Percentiles rank a stretch among this genome's conserved stretches.
Conservation (phyloP, 192 early-diverging fungal species). For the Phycomyces blakesleeanus region DNA sequence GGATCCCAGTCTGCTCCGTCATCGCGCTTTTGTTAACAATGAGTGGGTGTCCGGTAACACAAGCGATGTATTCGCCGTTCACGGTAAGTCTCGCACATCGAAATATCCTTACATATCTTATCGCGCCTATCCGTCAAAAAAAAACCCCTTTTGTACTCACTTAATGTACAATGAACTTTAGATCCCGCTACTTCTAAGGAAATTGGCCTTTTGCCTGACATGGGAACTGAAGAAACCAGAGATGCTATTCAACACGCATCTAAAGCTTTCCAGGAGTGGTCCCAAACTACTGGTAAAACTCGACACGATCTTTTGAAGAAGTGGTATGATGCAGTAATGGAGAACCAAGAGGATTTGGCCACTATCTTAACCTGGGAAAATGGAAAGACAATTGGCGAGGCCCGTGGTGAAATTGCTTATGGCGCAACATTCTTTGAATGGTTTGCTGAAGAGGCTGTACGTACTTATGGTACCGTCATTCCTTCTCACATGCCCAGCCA, state of each 20-base stretch:
- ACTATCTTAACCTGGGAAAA: conserved; percentile 81
- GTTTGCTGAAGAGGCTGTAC: conserved; percentile 83
- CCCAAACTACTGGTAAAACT: conserved; percentile 54
- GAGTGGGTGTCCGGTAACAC: conserved; percentile 45
- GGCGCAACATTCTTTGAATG: conserved; percentile 76
- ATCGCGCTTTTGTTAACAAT: conserved; percentile 55
- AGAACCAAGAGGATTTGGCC: conserved; percentile 72
- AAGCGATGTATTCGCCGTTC: conserved; percentile 47
- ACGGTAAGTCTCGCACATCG: conserved; percentile 34
- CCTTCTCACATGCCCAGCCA: conserved; percentile 52
- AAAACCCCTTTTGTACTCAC: background rate
- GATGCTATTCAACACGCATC: conserved; percentile 56
- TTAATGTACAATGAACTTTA: background rate
- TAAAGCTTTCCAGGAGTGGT: conserved; percentile 58
- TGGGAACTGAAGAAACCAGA: conserved; percentile 56
- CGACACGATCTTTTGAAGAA: conserved; percentile 56
- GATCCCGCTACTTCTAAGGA: conserved; percentile 62
- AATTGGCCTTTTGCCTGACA: conserved; percentile 64
- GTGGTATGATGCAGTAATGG: conserved; percentile 62
- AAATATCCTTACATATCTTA: background rate
- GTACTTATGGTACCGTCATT: conserved; percentile 76
- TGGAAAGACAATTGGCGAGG: conserved; percentile 68
- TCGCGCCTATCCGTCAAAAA: background rate
- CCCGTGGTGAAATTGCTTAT: conserved; percentile 62
- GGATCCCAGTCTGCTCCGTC: conserved; percentile 54